Evolutionary conservation across 2,329 filamentous ascomycete species (phyloP).

Genomic region (Fusarium concolor): DNA sequence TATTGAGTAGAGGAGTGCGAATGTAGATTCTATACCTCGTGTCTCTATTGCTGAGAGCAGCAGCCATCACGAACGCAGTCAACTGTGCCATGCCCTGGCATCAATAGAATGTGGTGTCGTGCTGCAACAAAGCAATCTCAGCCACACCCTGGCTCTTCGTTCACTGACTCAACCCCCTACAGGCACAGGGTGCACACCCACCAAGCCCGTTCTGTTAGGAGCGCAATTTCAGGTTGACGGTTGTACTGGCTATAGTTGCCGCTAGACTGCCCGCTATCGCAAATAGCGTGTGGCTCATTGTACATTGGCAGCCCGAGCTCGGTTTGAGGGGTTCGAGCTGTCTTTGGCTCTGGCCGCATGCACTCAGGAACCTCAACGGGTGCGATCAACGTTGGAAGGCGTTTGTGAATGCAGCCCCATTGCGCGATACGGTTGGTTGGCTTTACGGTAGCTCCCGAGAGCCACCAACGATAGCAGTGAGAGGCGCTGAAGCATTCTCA

Average conservation of each 20-base stretch:
- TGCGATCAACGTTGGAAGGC: conserved; percentile 21
- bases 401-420: conserved; percentile 21
- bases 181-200: conserved; percentile 16
- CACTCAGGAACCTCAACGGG: conserved; percentile 19
- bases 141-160: conserved; percentile 41
- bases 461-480: conserved; percentile 5
- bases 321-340: conserved; percentile 20
- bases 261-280: conserved; percentile 24
- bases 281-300: conserved; percentile 22
- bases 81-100: conserved; percentile 32
- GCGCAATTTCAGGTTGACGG: conserved; percentile 44
- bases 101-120: conserved; percentile 27
- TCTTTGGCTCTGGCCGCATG: conserved; percentile 25
- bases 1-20: conserved; percentile 1
- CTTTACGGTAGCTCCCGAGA: conserved; percentile 7
- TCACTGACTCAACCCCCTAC: conserved; percentile 31
- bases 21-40: neutral
- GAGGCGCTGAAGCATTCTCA: conserved; percentile 27
- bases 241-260: conserved; percentile 19
- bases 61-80: neutral
- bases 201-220: conserved; percentile 28
- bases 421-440: conserved; percentile 18
- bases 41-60: conserved; percentile 1
- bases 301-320: conserved; percentile 12
- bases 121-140: conserved; percentile 38